Base-by-base conservation (phyloP, 2,329 filamentous ascomycete species). In the Monilinia fructicola region DNA sequence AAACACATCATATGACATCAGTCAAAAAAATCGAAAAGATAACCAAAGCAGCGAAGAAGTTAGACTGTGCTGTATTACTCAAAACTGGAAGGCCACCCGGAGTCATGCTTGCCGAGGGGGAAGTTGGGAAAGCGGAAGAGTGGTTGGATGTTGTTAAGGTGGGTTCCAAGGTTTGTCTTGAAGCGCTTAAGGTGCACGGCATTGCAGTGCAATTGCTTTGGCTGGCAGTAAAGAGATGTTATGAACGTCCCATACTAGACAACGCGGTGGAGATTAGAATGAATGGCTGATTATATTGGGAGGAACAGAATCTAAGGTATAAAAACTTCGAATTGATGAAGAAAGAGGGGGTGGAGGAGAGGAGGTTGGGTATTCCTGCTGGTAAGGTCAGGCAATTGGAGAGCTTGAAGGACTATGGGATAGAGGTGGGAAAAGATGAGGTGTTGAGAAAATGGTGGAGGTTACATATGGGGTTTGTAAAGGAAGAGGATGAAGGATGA, bases 1-100 rank as follows among this genome's bases (percentile, higher is more conserved):
- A 89, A 63, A 93, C 90, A 0, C 90, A 93, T 72, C 90, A 93
- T 76, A 92, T 93, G 74, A 93, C 90, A 4, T 92, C 89, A 0
- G 87, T 90, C 70, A 92, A 92, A 75, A 93, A 93, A 74, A 82
- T 89, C 54, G 79, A 81, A 35, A 81, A 81, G 66, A 81, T 93
- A 28, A 85, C 82, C 61, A 89, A 90, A 76, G 86, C 87, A 2
- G 83, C 85, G 4, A 87, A 88, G 9, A 81, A 84, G 42, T 80
- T 84, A 56, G 80, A 85, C 70, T 79, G 86, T 66, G 84, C 88
- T 61, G 88, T 85, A 70, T 85, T 89, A 1, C 79, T 93, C 4
- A 84, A 90, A 35, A 87, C 84, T 69, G 89, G 90, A 14, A 86
- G 87, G 2, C 84, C 84, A 31, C 90, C 90, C 0, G 90, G 90